Evolutionary conservation across 805 yeast genomes (phyloP).

Genomic region (Lachancea cidri): DNA sequence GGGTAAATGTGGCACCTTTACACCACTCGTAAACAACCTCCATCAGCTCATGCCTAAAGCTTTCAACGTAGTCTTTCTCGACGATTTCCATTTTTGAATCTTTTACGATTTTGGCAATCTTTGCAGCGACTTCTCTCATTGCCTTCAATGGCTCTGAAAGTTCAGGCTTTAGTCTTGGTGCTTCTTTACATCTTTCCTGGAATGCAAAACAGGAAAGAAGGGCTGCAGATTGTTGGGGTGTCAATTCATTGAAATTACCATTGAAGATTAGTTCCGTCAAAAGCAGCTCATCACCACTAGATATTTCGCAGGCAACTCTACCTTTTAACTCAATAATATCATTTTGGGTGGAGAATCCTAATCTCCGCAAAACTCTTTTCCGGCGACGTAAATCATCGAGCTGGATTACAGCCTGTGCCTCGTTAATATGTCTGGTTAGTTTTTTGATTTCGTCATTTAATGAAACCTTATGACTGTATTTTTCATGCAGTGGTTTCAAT

Average conservation of each 20-base stretch:
- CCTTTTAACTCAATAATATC: constrained; percentile 96
- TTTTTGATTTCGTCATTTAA: constrained; percentile 54
- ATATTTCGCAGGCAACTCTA: constrained; percentile 93
- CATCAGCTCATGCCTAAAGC: constrained; percentile 91
- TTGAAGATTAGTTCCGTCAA: constrained; percentile 91
- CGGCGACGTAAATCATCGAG: constrained; percentile 90
- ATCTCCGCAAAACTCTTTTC: constrained; percentile 84
- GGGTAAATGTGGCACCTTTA: constrained; percentile 91
- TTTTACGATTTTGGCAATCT: constrained; percentile 81
- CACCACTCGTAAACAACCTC: constrained; percentile 97
- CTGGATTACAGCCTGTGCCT: constrained; percentile 89
- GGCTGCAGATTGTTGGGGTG: constrained; percentile 89
- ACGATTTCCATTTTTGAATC: constrained; percentile 87
- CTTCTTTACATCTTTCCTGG: constrained; percentile 90
- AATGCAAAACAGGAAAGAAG: constrained; percentile 91
- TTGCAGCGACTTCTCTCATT: constrained; percentile 84
- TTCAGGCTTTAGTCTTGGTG: constrained; percentile 81
- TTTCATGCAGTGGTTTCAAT: constrained; percentile 55
- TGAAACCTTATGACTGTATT: constrained; percentile 60
- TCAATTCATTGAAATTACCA: constrained; percentile 86
- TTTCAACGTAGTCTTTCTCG: constrained; percentile 89
- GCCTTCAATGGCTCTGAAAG: constrained; percentile 87
- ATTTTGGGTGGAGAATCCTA: constrained; percentile 79
- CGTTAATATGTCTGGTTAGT: constrained; percentile 60
- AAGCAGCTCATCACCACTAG: constrained; percentile 78